Conservation (phyloP, 768 basidiomycete species). For the Leccinum imitatum region DNA sequence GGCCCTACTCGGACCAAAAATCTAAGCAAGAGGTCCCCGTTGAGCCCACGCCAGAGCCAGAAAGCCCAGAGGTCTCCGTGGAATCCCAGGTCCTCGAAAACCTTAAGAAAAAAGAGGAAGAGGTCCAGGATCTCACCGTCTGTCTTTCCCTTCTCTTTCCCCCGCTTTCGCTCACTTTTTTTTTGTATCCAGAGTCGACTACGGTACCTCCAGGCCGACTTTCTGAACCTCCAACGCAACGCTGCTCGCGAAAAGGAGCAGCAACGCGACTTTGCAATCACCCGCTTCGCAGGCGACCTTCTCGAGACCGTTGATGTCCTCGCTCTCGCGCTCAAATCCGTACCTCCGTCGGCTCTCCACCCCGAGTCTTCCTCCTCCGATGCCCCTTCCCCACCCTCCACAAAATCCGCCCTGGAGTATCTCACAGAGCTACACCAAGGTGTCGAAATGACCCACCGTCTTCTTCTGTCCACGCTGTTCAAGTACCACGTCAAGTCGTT, state of each 20-base stretch:
- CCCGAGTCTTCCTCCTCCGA: constrained; percentile 20
- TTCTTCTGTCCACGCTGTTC: constrained; percentile 85
- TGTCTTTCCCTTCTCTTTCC: constrained; percentile 28
- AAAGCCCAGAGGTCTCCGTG: constrained; percentile 29
- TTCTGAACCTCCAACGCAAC: constrained; percentile 91
- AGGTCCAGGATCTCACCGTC: constrained; percentile 84
- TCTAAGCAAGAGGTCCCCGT: constrained; percentile 15
- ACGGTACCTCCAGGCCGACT: constrained; percentile 92
- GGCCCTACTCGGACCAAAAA: constrained; percentile 64
- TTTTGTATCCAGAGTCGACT: constrained; percentile 66
- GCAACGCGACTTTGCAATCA: constrained; percentile 90
- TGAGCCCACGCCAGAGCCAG: constrained; percentile 19
- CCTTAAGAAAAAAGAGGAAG: constrained; percentile 78
- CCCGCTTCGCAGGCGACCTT: constrained; percentile 86
- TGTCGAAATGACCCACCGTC: constrained; percentile 89
- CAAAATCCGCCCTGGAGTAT: constrained; percentile 57
- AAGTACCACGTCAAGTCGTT: constrained; percentile 91
- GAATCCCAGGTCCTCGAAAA: constrained; percentile 45
- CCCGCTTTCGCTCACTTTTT: constrained; percentile 2
- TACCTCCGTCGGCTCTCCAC: constrained; percentile 52
- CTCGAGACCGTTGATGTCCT: constrained; percentile 92
- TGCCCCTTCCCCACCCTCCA: constrained; percentile 28
- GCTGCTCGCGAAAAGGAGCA: constrained; percentile 89
- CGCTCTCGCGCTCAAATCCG: constrained; percentile 76
- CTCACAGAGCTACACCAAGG: constrained; percentile 78